These are phyloP conservation scores for Vitis hybrid DNA, from an alignment of 177 flowering plant genomes.

Conservation along the genomic window DNA sequence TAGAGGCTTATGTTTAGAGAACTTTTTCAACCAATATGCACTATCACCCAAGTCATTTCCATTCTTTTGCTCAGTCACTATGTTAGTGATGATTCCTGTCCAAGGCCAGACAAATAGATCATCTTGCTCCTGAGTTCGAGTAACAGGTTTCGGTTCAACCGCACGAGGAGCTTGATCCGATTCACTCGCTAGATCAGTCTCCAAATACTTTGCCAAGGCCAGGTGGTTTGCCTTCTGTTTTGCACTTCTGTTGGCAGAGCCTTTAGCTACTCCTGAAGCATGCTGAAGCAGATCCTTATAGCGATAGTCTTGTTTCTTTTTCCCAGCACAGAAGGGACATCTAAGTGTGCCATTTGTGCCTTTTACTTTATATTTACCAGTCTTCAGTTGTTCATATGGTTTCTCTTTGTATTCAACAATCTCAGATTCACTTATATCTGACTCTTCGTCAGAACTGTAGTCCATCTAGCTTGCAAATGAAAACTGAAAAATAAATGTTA, in stretches of 20 bases:
- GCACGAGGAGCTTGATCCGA: constrained; percentile 17
- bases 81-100: constrained; percentile 46
- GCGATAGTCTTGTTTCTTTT: no score
- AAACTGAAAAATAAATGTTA: no score
- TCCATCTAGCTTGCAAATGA: constrained; percentile 26
- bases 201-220: constrained; percentile 27
- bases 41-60: constrained; percentile 12
- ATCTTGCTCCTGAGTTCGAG: constrained; percentile 23
- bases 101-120: constrained; percentile 54
- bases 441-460: constrained; percentile 43
- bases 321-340: no score
- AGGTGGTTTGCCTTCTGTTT: no score
- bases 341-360: no score
- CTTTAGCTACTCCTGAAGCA: no score
- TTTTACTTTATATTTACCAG: no score
- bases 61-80: constrained; percentile 19
- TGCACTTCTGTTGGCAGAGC: no score
- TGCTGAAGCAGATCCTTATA: no score
- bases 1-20: constrained; percentile 4
- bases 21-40: constrained; percentile 31
- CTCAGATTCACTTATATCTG: constrained; percentile 69
- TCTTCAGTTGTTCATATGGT: not conserved
- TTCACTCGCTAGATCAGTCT: constrained; percentile 31
- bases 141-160: constrained; percentile 13
- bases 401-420: constrained; percentile 38